Evolutionary conservation across 345 rosid genomes (phyloP), one percentile per base, ranked within the genome.

Genomic region (Microthlaspi erraticum): DNA sequence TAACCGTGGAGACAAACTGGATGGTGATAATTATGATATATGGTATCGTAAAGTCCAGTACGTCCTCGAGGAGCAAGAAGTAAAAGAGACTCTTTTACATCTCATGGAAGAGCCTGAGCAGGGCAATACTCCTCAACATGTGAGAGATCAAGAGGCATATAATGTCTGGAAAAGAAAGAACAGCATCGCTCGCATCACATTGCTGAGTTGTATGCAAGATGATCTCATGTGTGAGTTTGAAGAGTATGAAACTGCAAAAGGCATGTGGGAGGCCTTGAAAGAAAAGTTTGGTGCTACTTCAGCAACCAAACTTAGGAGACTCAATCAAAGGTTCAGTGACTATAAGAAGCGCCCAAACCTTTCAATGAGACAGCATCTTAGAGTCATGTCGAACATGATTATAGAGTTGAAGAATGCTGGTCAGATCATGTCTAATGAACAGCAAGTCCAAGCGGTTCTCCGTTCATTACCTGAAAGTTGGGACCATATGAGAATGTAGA

Each of bases 181-280:
- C 13, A 60, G 34, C 7, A 60, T 39, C 7, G 49, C 34, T 39
- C 49, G 12, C 12, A 39, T 60, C 2, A 60, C 13, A 3, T 20
- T 60, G 34, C 4, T 60, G 23, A 20, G 23, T 20, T 20, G 23
- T 20, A 20, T 20, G 23, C 23, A 20, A 20, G 23, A 20, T 20
- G 23, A 20, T 20, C 23, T 20, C n/a, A n/a, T n/a, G n/a, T n/a
- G n/a, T n/a, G n/a, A n/a, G n/a, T n/a, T n/a, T n/a, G n/a, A n/a
- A n/a, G 23, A 20, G 23, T 20, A 20, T 2, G 23, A 32, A 10
- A 33, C 18, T 48, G 37, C 32, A 4, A 53, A 41, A 51, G 26
- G 38, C 6, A 39, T 67, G 2, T 63, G 71, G 60, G 32, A 67
- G 16, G 52, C 41, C 13, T 52, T 53, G 7, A 67, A 39, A 54